Conservation (phyloP, 257 asterid species). For the Paulownia fortunei region DNA sequence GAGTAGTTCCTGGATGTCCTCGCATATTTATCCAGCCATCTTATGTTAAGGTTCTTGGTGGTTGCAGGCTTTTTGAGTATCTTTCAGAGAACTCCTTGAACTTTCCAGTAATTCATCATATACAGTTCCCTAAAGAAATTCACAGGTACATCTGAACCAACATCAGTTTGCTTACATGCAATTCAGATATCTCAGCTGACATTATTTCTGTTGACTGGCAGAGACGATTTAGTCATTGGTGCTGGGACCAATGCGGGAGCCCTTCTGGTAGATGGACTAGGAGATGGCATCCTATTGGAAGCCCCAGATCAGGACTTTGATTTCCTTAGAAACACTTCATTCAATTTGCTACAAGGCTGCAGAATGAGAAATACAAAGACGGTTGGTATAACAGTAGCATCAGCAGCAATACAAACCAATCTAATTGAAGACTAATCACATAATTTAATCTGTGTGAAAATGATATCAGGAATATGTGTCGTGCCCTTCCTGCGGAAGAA, state of each 20-base stretch:
- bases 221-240: slow-evolving; percentile 93
- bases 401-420: slow-evolving; percentile 3
- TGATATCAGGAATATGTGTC: slow-evolving; percentile 89
- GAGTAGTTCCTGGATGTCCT: background rate
- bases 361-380: slow-evolving; percentile 99
- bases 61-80: slow-evolving; percentile 92
- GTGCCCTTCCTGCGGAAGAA: slow-evolving; percentile 99
- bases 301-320: slow-evolving; percentile 88
- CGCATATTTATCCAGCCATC: background rate
- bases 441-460: slow-evolving; percentile 17
- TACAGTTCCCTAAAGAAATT: slow-evolving; percentile 71
- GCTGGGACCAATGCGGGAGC: slow-evolving; percentile 93
- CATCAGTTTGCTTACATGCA: slow-evolving; percentile 18
- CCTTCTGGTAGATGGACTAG: slow-evolving; percentile 96
- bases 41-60: slow-evolving; percentile 20
- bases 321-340: slow-evolving; percentile 88
- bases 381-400: slow-evolving; percentile 45
- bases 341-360: slow-evolving; percentile 98
- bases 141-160: slow-evolving; percentile 67
- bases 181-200: slow-evolving; percentile 23
- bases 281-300: slow-evolving; percentile 91
- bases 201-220: slow-evolving; percentile 33
- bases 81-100: slow-evolving; percentile 76
- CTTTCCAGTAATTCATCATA: slow-evolving; percentile 94
- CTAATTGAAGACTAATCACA: background rate